These are phyloP conservation scores for Epichloe aotearoae DNA, from an alignment of 2,329 filamentous ascomycete genomes.

Conservation along the genomic window DNA sequence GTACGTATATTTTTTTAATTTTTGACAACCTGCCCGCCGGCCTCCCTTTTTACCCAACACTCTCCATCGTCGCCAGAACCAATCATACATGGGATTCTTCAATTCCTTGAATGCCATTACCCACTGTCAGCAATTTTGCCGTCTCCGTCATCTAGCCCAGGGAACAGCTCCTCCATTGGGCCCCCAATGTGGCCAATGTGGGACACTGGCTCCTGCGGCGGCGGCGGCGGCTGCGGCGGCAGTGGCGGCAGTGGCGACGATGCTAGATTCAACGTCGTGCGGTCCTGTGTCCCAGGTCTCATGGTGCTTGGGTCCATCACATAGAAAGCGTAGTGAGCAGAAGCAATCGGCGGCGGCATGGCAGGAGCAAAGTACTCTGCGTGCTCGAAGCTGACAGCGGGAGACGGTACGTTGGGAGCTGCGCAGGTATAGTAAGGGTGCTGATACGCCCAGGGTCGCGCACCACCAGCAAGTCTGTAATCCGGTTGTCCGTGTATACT, in stretches of 20 bases:
- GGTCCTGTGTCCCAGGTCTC: not conserved
- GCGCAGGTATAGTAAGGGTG: not conserved
- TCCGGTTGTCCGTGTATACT: not conserved
- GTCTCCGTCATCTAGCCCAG: not conserved
- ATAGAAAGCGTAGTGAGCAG: not conserved
- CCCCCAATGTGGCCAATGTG: slow-evolving; percentile 1
- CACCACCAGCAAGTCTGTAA: not conserved
- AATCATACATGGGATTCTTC: not conserved
- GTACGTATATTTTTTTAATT: not conserved
- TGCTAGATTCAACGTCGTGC: not conserved
- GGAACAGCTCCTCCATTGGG: slow-evolving; percentile 4
- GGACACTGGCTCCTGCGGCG: not conserved
- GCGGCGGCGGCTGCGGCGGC: not conserved
- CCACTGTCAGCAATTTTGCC: not conserved
- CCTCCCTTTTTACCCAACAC: not conserved
- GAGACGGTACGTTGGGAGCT: not conserved
- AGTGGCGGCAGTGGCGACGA: not conserved
- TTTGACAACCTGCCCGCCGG: not conserved
- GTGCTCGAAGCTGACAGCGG: slow-evolving; percentile 2
- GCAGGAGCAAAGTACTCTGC: not conserved
- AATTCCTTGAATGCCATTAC: not conserved
- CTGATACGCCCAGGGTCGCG: not conserved
- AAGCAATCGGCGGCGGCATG: not conserved
- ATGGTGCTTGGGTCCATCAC: not conserved
- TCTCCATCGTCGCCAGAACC: not conserved